Base-by-base conservation (phyloP, 345 rosid genomes). In the Mallotus nudiflorus region DNA sequence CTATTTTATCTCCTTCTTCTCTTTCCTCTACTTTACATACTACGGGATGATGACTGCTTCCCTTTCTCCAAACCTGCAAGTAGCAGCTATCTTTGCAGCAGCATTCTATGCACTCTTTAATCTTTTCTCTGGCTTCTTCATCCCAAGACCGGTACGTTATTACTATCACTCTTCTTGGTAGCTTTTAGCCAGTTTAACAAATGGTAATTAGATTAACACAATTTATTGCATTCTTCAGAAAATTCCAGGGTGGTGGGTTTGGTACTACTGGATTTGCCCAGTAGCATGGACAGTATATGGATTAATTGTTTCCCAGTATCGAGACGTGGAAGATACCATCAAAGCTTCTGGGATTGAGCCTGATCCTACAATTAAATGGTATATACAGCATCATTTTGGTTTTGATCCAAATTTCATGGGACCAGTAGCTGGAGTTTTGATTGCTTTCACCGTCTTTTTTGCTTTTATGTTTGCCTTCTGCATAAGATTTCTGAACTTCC, bases 181-280 rank as follows among this genome's bases (percentile, higher is more conserved):
- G 37, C 37, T 2, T 33, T 33, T 33, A 3, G 3, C 6, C 37
- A 33, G 3, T 33, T 33, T 33, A 33, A 33, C 6, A 33, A 33
- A 33, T 24, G 22, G 31, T 9, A 42, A 44, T 10, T 45, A 53
- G 14, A 19, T 29, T 57, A 15, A 62, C 27, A 66, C 20, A 9
- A 27, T 2, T 22, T 16, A 0, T 15, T 45, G 0, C 29, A 2
- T 62, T 52, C 39, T 66, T 65, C 85, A 89, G 89, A 92, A 54
- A 73, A 91, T 91, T 51, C 98, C 93, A 1, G 86, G 82, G 73
- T 91, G 95, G 95, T 94, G 98, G 95, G 61, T 87, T 6, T 94
- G 98, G 98, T 94, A 88, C 75, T 94, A 90, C 78, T 94, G 92
- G 95, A 85, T 94, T 6, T 91, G 79, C 91, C 85, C 98, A 84